These are phyloP conservation scores for Monilinia aucupariae DNA, from an alignment of 2,329 filamentous ascomycete genomes.

Conservation along the genomic window DNA sequence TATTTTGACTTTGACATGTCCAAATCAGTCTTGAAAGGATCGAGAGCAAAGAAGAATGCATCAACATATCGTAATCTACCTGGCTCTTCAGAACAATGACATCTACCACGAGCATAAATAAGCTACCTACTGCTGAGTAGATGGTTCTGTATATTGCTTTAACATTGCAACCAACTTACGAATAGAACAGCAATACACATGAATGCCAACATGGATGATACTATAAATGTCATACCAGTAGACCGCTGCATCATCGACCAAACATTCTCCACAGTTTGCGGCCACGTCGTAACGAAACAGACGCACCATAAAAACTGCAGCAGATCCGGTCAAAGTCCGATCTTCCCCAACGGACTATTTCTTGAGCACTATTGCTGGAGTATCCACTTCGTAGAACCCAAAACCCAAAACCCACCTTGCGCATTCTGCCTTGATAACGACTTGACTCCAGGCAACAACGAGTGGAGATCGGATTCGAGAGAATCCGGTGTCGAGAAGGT, in stretches of 20 bases:
- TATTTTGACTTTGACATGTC: background rate
- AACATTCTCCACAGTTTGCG: background rate
- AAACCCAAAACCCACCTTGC: background rate
- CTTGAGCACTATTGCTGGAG: background rate
- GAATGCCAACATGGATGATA: too few relatives aligned
- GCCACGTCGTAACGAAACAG: background rate
- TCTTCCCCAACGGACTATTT: background rate
- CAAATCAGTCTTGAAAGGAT: background rate
- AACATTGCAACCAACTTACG: too few relatives aligned
- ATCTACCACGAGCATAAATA: background rate
- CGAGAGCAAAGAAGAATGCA: background rate
- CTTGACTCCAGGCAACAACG: too few relatives aligned
- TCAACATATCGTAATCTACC: background rate
- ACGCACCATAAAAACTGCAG: background rate
- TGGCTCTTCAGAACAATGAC: background rate
- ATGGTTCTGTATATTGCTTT: too few relatives aligned
- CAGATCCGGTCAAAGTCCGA: background rate
- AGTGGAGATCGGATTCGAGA: background rate
- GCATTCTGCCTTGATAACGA: background rate
- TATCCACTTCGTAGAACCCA: background rate
- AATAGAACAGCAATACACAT: too few relatives aligned
- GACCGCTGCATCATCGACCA: background rate
- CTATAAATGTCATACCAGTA: too few relatives aligned
- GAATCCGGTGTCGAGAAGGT: background rate
- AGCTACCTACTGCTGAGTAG: too few relatives aligned